Base-by-base conservation (phyloP, 768 basidiomycete species). In the Collybia sordida region DNA sequence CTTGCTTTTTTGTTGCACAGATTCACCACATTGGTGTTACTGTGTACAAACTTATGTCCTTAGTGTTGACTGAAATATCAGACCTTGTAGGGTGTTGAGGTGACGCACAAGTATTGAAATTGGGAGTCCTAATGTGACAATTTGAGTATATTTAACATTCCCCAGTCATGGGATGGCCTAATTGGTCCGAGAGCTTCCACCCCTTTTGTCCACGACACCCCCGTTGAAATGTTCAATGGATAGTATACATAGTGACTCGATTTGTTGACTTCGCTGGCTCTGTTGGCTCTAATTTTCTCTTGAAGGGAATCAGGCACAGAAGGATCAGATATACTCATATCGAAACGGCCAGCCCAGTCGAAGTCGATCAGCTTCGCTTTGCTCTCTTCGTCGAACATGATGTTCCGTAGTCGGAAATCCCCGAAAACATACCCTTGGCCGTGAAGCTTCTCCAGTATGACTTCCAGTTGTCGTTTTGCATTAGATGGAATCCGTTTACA, bases 291-390 rank as follows among this genome's bases (percentile, higher is more conserved):
- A n/a, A n/a, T n/a, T n/a, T n/a, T n/a, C n/a, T n/a, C n/a, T n/a
- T n/a, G n/a, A n/a, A n/a, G n/a, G n/a, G 35, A 14, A 14, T 14
- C 14, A 4, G 35, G 35, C 15, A 37, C 35, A n/a, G n/a, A 14
- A 15, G 14, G 35, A 14, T 15, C 18, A 14, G 18, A 34, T n/a
- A 31, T 22, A 25, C 4, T 46, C n/a, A n/a, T 18, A n/a, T 59
- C 45, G 35, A 46, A 60, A 31, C 45, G 49, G 19, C 72, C 72
- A 28, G 65, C 57, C 72, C 70, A 72, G 52, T 72, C 64, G 45
- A 72, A 74, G 54, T 73, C 72, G 24, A 74, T 63, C 7, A 73
- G 45, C 44, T 66, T 59, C 37, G 65, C 53, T 25, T 55, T 47
- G 9, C 45, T 50, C 24, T 50, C 40, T 8, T 38, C 45, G 6